A percentile compares a stretch with the other conserved stretches of the same genome.
phyloP scores from a whole-genome alignment of 164 flowering plant species.

The Amborella trichopoda region DNA sequence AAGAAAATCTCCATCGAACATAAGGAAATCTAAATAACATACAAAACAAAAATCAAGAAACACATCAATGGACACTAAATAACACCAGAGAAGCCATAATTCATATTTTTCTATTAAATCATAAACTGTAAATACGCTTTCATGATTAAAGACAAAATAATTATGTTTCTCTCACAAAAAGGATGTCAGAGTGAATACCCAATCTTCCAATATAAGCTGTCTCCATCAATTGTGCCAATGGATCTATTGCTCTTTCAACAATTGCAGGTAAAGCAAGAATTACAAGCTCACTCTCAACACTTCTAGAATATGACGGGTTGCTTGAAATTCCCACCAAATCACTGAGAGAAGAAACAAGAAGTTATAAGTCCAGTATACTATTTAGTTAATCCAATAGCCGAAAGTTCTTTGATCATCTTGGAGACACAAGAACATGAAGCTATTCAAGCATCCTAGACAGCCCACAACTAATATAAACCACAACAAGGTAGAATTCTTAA shows the following conservation, averaged over 20 bases:
- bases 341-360: conserved; percentile 18
- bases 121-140: too few relatives aligned
- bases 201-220: conserved; percentile 92
- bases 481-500: neutral
- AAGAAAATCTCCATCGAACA: too few relatives aligned
- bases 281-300: conserved; percentile 50
- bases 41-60: too few relatives aligned
- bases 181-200: conserved; percentile 25
- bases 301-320: conserved; percentile 14
- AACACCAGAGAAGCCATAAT: too few relatives aligned
- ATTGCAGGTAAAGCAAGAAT: conserved; percentile 80
- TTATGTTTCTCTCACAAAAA: too few relatives aligned
- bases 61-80: too few relatives aligned
- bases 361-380: neutral
- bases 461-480: neutral
- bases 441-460: neutral
- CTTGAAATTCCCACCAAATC: conserved; percentile 13
- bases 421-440: neutral
- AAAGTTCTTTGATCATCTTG: neutral
- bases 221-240: conserved; percentile 81
- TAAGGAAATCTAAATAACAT: too few relatives aligned
- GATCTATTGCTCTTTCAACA: conserved; percentile 87
- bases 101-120: too few relatives aligned
- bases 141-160: too few relatives aligned
- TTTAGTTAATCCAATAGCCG: neutral